Evolutionary conservation across 345 rosid species (phyloP).

Genomic region (Gossypium bickii): DNA sequence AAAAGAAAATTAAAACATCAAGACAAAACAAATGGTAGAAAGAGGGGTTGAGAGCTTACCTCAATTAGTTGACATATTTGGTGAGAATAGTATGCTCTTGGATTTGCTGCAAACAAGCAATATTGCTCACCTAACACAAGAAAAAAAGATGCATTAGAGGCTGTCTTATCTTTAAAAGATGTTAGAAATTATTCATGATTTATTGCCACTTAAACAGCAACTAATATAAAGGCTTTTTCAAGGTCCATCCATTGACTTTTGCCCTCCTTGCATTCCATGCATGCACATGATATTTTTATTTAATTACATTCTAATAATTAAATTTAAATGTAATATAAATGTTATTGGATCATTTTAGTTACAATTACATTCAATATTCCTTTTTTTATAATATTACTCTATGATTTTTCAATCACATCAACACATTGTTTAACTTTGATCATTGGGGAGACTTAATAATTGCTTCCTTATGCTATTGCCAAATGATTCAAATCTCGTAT

Average conservation of each 20-base stretch:
- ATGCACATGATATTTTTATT: not conserved
- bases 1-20: not conserved
- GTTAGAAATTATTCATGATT: slow-evolving; percentile 22
- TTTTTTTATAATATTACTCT: too few species aligned
- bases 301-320: too few species aligned
- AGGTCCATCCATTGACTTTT: slow-evolving; percentile 38
- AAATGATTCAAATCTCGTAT: too few species aligned
- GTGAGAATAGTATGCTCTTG: slow-evolving; percentile 1
- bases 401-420: too few species aligned
- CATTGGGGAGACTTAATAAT: too few species aligned
- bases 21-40: not conserved
- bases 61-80: slow-evolving; percentile 18
- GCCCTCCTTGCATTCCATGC: slow-evolving; percentile 7
- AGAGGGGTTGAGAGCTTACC: slow-evolving; percentile 10
- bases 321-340: too few species aligned
- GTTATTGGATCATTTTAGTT: too few species aligned
- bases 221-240: not conserved
- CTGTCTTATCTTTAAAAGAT: slow-evolving; percentile 12
- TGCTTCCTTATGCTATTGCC: too few species aligned
- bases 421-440: too few species aligned
- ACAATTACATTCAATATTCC: too few species aligned
- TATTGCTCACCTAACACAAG: slow-evolving; percentile 12
- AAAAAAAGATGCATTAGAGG: slow-evolving; percentile 15
- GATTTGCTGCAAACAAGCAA: not conserved
- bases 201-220: slow-evolving; percentile 11